Conservation (phyloP, 2,329 filamentous ascomycete species). For the Sporothrix humicola region DNA sequence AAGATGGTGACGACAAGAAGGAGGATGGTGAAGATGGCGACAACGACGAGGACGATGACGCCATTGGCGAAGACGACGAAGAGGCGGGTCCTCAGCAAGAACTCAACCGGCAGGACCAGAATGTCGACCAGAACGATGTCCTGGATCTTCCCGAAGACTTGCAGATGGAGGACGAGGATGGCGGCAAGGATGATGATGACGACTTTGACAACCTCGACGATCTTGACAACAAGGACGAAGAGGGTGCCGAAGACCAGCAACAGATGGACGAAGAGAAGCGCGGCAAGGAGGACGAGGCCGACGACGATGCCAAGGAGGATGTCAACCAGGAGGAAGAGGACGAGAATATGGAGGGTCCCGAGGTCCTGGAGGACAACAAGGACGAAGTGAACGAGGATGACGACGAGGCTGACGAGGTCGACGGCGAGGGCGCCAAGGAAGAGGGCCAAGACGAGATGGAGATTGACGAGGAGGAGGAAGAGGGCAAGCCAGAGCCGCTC, state of each 20-base stretch:
- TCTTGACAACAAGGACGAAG: slow-evolving; percentile 78
- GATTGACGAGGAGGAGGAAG: slow-evolving; percentile 56
- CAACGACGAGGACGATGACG: slow-evolving; percentile 65
- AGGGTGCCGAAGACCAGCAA: slow-evolving; percentile 79
- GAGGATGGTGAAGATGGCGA: slow-evolving; percentile 63
- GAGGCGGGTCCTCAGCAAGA: slow-evolving; percentile 62
- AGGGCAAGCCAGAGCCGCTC: slow-evolving; percentile 45
- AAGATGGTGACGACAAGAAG: slow-evolving; percentile 53
- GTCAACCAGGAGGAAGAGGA: slow-evolving; percentile 46
- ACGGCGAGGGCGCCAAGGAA: slow-evolving; percentile 46
- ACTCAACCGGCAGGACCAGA: slow-evolving; percentile 69
- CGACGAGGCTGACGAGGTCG: slow-evolving; percentile 49
- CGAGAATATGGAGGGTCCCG: slow-evolving; percentile 52
- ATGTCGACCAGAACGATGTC: slow-evolving; percentile 79
- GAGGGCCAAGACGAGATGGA: slow-evolving; percentile 52
- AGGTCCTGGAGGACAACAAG: slow-evolving; percentile 43
- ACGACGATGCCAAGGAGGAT: slow-evolving; percentile 45
- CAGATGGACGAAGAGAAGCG: slow-evolving; percentile 49
- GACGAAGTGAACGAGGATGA: slow-evolving; percentile 51
- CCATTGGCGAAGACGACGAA: slow-evolving; percentile 65
- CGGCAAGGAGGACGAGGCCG: slow-evolving; percentile 49
- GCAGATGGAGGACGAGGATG: slow-evolving; percentile 81
- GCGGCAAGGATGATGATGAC: slow-evolving; percentile 61
- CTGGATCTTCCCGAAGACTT: slow-evolving; percentile 88
- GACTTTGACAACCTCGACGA: slow-evolving; percentile 62